Percentiles rank a stretch among this genome's conserved stretches.
These are phyloP conservation scores for Talaromyces sp. DNA, from an alignment of 2,329 filamentous ascomycete genomes.

Conservation along the genomic window DNA sequence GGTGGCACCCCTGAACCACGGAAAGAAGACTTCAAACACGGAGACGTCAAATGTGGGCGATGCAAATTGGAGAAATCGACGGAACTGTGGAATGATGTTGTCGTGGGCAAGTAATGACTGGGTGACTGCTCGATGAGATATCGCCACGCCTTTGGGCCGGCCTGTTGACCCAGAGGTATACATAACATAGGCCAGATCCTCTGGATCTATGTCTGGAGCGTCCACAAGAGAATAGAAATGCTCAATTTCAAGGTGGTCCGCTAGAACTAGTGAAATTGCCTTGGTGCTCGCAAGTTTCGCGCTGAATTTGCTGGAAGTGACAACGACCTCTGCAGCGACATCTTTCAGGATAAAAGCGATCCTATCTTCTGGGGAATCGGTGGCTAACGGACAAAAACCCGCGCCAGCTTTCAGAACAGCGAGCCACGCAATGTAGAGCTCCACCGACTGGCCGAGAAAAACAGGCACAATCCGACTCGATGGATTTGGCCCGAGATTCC, in stretches of 20 bases:
- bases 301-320: constrained; percentile 49
- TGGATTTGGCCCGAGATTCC: constrained; percentile 17
- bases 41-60: constrained; percentile 92
- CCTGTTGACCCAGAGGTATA: constrained; percentile 91
- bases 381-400: constrained; percentile 77
- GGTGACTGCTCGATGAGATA: constrained; percentile 73
- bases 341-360: constrained; percentile 77
- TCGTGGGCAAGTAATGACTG: constrained; percentile 81
- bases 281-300: constrained; percentile 17
- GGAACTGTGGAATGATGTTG: constrained; percentile 67
- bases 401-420: constrained; percentile 75
- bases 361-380: constrained; percentile 71
- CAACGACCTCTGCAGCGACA: constrained; percentile 61
- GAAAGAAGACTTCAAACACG: constrained; percentile 92
- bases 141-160: constrained; percentile 76
- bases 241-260: constrained; percentile 16
- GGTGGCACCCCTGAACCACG: constrained; percentile 66
- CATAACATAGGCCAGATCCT: constrained; percentile 72
- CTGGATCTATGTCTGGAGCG: constrained; percentile 19
- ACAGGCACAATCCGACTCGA: constrained; percentile 58
- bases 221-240: constrained; percentile 2
- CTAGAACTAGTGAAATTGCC: constrained; percentile 15
- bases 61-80: constrained; percentile 83
- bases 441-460: constrained; percentile 68
- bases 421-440: constrained; percentile 71